Evolutionary conservation across 2,329 filamentous ascomycete genomes (phyloP), one percentile per base, ranked within the genome.

Genomic region (Fusarium sp.): DNA sequence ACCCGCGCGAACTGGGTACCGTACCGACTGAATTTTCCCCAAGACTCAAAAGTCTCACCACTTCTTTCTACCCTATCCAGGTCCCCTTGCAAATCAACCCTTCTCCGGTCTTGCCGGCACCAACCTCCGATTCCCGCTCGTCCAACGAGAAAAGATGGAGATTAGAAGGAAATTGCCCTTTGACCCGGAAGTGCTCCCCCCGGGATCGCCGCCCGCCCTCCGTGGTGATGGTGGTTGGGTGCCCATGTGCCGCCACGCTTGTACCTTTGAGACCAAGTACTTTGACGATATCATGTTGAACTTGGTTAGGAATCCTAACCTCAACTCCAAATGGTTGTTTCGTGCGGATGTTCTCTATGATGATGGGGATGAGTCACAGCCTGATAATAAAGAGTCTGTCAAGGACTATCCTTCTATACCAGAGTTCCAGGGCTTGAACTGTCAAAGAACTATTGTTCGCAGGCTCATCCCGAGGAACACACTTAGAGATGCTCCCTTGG

Each of bases 381-480:
- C 34, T 16, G 13, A 45, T 38, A 22, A 38, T 20, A 18, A 47
- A 62, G 16, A 10, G n/a, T n/a, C 35, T 13, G 27, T 22, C 20
- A 22, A 65, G 13, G 34, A 47, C 13, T 24, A n/a, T n/a, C 54
- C 45, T 20, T 10, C 18, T 24, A 13, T 40, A 22, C 63, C 42
- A 34, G 64, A 64, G 16, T 74, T 84, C 10, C 56, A 62, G 14
- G 74, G 70, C 57, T 79, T 83, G 62, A 66, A 60, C 29, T 84
- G 91, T 35, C 85, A 88, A 27, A 91, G 92, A 73, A 90, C 90
- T 2, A 86, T 98, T 22, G 89, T 98, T 9, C 89, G 95, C 68
- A 92, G 88, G 70, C 85, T 98, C 77, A 91, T 98, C 56, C 96
- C 96, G 4, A 88, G 96, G 60, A 98, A 98, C 81, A 90, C 91